phyloP scores from a whole-genome alignment of 2,329 filamentous ascomycete genomes.

The Thelonectria discophora region DNA sequence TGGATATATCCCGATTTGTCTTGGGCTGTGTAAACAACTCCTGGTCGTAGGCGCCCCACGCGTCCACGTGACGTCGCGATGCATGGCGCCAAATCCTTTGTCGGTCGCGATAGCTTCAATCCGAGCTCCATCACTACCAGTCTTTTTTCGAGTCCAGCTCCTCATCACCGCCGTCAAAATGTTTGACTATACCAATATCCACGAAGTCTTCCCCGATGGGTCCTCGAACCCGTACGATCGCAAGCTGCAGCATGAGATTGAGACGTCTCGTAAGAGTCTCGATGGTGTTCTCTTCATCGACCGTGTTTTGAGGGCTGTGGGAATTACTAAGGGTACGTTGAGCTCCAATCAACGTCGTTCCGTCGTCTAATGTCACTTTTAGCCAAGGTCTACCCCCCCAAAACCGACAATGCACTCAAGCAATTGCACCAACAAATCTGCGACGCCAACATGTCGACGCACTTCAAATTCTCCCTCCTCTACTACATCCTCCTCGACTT shows the following conservation, averaged over 20 bases:
- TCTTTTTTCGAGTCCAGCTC: not conserved
- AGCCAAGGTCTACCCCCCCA: conserved; percentile 78
- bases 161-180: conserved; percentile 48
- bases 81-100: conserved; percentile 19
- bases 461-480: conserved; percentile 83
- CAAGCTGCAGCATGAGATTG: conserved; percentile 68
- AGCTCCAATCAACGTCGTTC: accelerated
- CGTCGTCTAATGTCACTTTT: conserved; percentile 37
- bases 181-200: conserved; percentile 73
- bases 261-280: conserved; percentile 71
- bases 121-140: conserved; percentile 4
- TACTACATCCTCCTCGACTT: conserved; percentile 87
- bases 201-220: conserved; percentile 71
- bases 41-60: conserved; percentile 5
- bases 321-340: conserved; percentile 71
- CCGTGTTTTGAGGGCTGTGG: conserved; percentile 74
- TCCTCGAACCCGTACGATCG: conserved; percentile 70
- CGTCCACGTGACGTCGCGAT: conserved; percentile 39
- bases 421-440: conserved; percentile 76
- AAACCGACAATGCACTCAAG: conserved; percentile 71
- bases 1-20: conserved; percentile 51
- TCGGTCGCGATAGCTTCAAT: conserved; percentile 39
- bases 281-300: conserved; percentile 82
- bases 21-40: conserved; percentile 54
- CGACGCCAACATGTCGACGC: conserved; percentile 68